Evolutionary conservation across 2,329 filamentous ascomycete genomes (phyloP).

Genomic region (Dactylellina sp.): DNA sequence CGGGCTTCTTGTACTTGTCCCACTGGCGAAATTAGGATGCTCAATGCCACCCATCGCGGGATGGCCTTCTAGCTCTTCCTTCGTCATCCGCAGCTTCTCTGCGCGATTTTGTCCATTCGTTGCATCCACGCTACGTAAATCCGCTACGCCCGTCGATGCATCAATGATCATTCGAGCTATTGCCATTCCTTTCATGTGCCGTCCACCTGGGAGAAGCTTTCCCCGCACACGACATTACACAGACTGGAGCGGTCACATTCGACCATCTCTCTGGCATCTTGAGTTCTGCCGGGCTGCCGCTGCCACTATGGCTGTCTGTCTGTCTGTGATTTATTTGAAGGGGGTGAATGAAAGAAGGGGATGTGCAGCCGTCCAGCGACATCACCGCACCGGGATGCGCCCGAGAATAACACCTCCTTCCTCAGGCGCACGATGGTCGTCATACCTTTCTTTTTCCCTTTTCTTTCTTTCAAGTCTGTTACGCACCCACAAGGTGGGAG

Average conservation of each 20-base stretch:
- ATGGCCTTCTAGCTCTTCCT: background rate
- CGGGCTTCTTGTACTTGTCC: no score
- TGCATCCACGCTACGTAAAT: background rate
- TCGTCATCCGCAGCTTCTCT: background rate
- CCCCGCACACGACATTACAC: conserved; percentile 24
- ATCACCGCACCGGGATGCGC: background rate
- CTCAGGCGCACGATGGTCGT: background rate
- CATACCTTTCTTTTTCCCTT: conserved; percentile 9
- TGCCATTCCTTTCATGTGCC: no score
- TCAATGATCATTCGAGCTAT: no score
- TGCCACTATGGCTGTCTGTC: background rate
- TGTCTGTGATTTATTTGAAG: no score
- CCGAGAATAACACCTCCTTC: background rate
- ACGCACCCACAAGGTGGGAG: no score
- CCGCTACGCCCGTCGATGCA: no score
- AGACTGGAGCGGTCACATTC: background rate
- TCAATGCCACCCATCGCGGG: conserved; percentile 2
- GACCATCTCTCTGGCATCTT: background rate
- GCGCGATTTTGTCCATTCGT: conserved; percentile 9
- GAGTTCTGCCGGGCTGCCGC: conserved; percentile 7
- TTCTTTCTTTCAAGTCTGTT: background rate
- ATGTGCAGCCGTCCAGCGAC: conserved; percentile 9
- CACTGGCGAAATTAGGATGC: conserved; percentile 18
- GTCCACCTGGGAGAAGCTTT: no score
- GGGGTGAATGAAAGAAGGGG: background rate